Base-by-base conservation (phyloP, 139 green algal species). In the Zygnema cylindricum region DNA sequence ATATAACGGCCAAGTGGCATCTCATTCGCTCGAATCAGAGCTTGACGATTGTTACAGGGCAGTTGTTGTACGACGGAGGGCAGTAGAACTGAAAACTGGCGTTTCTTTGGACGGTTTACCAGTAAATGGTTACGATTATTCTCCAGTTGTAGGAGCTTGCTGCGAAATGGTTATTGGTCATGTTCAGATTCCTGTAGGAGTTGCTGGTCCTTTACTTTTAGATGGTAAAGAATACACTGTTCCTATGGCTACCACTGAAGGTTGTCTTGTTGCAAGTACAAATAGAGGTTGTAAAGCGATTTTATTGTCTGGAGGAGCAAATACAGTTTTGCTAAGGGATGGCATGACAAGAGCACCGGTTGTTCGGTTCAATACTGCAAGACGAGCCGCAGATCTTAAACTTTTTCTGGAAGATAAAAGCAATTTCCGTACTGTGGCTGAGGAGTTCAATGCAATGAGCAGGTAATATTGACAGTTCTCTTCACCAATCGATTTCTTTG, bases 121-220 rank as follows among this genome's bases (percentile, higher is more conserved):
- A 1, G 38, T 87, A 1, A 33, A 63, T 36, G 73, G 40, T 30
- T 86, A 82, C n/a, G 88, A 92, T 63, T 92, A 92, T 43, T 23
- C 39, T 25, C 36, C 43, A 30, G 69, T 90, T 39, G 30, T 77
- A 32, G 87, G 87, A 22, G 69, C 82, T 16, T 92, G 87, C 87
- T 92, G 87, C 82, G 87, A 92, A 49, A 92, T 92, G 87, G 87
- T 92, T 32, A 91, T 92, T 30, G 87, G 87, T 16, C 84, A 92
- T 49, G 84, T 92, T 69, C 33, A 55, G 75, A 79, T 92, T 36
- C 88, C 88, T 1, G 36, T 92, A 1, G 88, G 88, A 23, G 88
- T 92, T 23, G 88, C 88, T n/a, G 88, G 88, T 1, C 88, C 88
- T 36, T 35, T 92, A 32, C 69, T 86, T 41, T 23, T 92, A 49